phyloP scores from a whole-genome alignment of 2,329 filamentous ascomycete species.

The Pseudogymnoascus sp. region DNA sequence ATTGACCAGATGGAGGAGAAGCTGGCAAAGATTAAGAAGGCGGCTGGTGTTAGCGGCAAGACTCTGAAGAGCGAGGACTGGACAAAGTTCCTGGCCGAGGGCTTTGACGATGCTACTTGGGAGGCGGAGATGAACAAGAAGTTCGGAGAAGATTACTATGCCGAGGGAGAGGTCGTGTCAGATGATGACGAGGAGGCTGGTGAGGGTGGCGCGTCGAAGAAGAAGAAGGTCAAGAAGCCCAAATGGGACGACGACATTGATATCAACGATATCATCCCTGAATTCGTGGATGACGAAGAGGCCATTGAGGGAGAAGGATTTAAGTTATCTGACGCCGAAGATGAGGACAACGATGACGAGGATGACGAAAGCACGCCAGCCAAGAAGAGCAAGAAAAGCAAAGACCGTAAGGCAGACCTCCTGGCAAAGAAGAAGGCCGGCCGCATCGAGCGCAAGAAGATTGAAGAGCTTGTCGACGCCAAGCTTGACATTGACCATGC shows the following conservation, averaged over 20 bases:
- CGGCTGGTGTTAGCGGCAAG: conserved; percentile 68
- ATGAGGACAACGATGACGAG: conserved; percentile 33
- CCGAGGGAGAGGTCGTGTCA: conserved; percentile 55
- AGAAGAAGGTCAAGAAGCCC: conserved; percentile 67
- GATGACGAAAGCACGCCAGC: conserved; percentile 36
- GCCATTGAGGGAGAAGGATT: conserved; percentile 39
- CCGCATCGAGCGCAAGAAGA: conserved; percentile 72
- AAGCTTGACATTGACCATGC: conserved; percentile 67
- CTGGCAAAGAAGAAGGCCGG: conserved; percentile 58
- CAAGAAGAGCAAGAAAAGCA: conserved; percentile 53
- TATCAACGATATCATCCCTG: conserved; percentile 83
- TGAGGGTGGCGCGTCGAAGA: conserved; percentile 37
- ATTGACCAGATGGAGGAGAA: conserved; percentile 86
- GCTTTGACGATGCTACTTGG: conserved; percentile 86
- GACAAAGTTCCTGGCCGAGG: conserved; percentile 74
- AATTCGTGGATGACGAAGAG: conserved; percentile 63
- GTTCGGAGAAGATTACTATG: conserved; percentile 90
- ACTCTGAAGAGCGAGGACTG: conserved; percentile 68
- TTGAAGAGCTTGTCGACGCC: conserved; percentile 79
- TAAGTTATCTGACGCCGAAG: conserved; percentile 38
- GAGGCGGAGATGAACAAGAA: conserved; percentile 80
- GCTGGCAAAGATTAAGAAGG: conserved; percentile 79
- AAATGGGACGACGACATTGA: conserved; percentile 97
- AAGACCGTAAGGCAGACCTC: conserved; percentile 52
- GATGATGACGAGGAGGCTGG: conserved; percentile 52